phyloP scores from a whole-genome alignment of 345 rosid species.

The Eucalyptus sp. region DNA sequence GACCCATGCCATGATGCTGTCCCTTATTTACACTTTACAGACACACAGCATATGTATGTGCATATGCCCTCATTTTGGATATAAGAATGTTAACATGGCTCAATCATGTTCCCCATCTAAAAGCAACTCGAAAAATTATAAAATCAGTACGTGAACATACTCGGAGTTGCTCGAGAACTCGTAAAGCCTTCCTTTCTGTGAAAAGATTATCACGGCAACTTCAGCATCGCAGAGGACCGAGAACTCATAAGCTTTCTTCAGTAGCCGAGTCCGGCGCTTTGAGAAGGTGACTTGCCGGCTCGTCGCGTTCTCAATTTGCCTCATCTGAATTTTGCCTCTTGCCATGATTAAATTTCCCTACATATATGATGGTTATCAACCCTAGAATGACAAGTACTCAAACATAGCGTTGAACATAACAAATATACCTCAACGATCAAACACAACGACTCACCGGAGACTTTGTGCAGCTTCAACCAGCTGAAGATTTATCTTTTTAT shows the following conservation, averaged over 20 bases:
- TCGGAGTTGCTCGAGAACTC: background rate
- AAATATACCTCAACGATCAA: background rate
- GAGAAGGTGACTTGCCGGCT: slow-evolving; percentile 1
- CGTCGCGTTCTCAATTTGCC: background rate
- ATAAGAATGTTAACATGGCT: background rate
- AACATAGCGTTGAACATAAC: background rate
- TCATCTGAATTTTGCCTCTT: slow-evolving; percentile 1
- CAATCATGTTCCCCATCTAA: background rate
- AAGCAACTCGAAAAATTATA: background rate
- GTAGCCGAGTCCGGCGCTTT: background rate
- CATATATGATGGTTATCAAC: background rate
- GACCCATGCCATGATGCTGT: background rate
- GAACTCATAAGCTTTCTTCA: background rate
- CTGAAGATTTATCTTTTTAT: background rate
- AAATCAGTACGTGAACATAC: background rate
- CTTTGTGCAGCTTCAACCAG: background rate
- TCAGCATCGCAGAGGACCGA: background rate
- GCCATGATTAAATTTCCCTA: background rate
- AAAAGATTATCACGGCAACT: background rate
- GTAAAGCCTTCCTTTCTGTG: background rate
- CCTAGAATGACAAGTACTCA: background rate
- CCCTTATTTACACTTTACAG: background rate
- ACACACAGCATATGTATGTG: background rate
- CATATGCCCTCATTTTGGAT: background rate
- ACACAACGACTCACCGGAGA: background rate